Evolutionary conservation across 345 rosid species (phyloP).

Genomic region (Kandelia obovata): DNA sequence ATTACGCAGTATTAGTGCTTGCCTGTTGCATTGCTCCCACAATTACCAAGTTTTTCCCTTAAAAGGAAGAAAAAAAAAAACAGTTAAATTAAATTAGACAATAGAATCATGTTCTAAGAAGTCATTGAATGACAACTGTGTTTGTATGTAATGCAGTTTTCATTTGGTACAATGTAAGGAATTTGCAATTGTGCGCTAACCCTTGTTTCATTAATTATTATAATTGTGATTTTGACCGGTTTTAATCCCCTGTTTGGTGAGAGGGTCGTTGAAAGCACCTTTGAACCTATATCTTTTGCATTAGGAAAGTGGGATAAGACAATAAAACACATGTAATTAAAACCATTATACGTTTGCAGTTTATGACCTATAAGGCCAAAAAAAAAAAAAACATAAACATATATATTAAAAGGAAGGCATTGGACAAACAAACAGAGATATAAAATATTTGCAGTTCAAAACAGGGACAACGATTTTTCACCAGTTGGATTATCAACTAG

Average conservation of each 20-base stretch:
- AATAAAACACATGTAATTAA: too few species aligned
- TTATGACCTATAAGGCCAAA: too few species aligned
- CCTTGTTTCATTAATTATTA: background rate
- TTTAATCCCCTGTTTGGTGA: slow-evolving; percentile 28
- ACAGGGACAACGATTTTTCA: background rate
- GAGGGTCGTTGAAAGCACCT: slow-evolving; percentile 22
- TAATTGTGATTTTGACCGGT: slow-evolving; percentile 22
- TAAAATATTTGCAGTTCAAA: background rate
- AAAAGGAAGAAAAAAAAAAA: too few species aligned
- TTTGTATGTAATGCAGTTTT: too few species aligned
- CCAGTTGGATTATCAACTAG: background rate
- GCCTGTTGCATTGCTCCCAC: too few species aligned
- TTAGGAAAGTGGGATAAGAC: slow-evolving; percentile 5
- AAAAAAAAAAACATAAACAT: too few species aligned
- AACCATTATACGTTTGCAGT: too few species aligned
- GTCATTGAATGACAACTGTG: too few species aligned
- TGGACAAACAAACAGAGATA: background rate
- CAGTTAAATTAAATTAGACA: too few species aligned
- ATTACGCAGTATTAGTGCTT: background rate
- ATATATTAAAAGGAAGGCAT: too few species aligned
- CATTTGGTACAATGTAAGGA: background rate
- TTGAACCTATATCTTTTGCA: slow-evolving; percentile 25
- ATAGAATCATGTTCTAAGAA: too few species aligned
- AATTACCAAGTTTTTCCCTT: too few species aligned
- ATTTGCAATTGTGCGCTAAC: background rate